Evolutionary conservation across 2,329 filamentous ascomycete species (phyloP).

Genomic region (Grosmannia clavigera): DNA sequence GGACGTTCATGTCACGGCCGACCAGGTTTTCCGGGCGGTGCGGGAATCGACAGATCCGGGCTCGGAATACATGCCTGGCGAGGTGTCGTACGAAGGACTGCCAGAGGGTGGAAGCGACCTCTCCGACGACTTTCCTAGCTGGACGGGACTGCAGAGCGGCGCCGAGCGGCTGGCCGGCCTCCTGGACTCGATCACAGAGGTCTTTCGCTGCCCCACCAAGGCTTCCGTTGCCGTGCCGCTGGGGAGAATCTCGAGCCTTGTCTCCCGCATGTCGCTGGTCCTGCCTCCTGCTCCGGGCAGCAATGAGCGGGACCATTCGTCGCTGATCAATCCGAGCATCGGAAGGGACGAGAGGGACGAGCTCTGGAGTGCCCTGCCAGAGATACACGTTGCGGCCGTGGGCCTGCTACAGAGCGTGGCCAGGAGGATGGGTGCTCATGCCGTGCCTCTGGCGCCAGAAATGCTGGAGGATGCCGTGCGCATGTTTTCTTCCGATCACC

Average conservation of each 20-base stretch:
- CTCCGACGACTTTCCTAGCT: slow-evolving; percentile 46
- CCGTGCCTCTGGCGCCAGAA: slow-evolving; percentile 47
- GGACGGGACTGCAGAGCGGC: slow-evolving; percentile 66
- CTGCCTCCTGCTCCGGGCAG: slow-evolving; percentile 25
- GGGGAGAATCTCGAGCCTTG: slow-evolving; percentile 53
- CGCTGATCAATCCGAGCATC: slow-evolving; percentile 60
- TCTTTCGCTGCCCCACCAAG: slow-evolving; percentile 52
- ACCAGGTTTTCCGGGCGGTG: slow-evolving; percentile 66
- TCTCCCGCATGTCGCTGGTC: slow-evolving; percentile 58
- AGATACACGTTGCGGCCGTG: slow-evolving; percentile 61
- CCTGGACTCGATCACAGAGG: slow-evolving; percentile 50
- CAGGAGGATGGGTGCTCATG: slow-evolving; percentile 43
- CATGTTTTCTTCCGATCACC: slow-evolving; percentile 50
- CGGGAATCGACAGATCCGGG: slow-evolving; percentile 71
- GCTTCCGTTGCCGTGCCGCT: slow-evolving; percentile 54
- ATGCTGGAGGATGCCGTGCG: slow-evolving; percentile 60
- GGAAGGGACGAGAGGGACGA: slow-evolving; percentile 71
- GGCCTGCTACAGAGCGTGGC: slow-evolving; percentile 46
- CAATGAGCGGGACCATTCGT: slow-evolving; percentile 23
- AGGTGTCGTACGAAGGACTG: slow-evolving; percentile 31
- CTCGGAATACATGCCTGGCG: slow-evolving; percentile 31
- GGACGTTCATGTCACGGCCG: slow-evolving; percentile 57
- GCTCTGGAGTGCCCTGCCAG: slow-evolving; percentile 60
- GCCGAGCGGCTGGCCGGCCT: slow-evolving; percentile 55
- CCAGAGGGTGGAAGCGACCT: slow-evolving; percentile 30